phyloP scores from a whole-genome alignment of 768 basidiomycete species.

The Kwoniella heveanensis region DNA sequence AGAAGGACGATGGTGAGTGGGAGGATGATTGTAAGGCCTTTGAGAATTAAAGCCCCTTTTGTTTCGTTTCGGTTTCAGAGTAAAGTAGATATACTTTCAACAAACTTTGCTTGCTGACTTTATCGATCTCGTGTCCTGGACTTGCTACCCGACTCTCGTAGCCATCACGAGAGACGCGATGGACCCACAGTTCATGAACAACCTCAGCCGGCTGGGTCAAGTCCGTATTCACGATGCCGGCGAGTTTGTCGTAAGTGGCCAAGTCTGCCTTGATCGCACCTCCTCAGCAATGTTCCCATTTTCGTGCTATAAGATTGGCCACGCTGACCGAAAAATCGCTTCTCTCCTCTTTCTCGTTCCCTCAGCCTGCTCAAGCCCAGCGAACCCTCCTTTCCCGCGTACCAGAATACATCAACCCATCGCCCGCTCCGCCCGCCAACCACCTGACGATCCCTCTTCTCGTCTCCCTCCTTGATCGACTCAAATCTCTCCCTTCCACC shows the following conservation, averaged over 20 bases:
- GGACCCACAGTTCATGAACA: slow-evolving; percentile 54
- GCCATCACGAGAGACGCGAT: slow-evolving; percentile 46
- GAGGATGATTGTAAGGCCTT: not conserved
- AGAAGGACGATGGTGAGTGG: slow-evolving; percentile 51
- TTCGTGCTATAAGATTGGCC: no score
- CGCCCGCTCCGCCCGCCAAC: slow-evolving; percentile 31
- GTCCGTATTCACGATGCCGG: slow-evolving; percentile 50
- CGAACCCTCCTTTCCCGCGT: slow-evolving; percentile 46
- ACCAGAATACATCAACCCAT: slow-evolving; percentile 22
- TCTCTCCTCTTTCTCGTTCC: no score
- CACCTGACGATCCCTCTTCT: slow-evolving; percentile 49
- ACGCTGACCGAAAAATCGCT: no score
- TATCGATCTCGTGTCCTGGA: not conserved
- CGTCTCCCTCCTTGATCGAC: slow-evolving; percentile 43
- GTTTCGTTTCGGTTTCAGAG: no score
- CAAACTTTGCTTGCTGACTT: no score
- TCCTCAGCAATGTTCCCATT: no score
- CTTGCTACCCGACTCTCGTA: slow-evolving; percentile 10
- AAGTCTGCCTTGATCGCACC: no score
- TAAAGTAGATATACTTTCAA: no score
- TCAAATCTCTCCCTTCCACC: slow-evolving; percentile 35
- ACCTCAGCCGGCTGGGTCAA: slow-evolving; percentile 50
- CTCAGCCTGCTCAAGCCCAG: slow-evolving; percentile 48
- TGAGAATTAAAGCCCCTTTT: no score
- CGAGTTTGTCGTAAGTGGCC: slow-evolving; percentile 37